phyloP scores from a whole-genome alignment of 495 filamentous ascomycete genomes.

The Glutinoglossum americanum region DNA sequence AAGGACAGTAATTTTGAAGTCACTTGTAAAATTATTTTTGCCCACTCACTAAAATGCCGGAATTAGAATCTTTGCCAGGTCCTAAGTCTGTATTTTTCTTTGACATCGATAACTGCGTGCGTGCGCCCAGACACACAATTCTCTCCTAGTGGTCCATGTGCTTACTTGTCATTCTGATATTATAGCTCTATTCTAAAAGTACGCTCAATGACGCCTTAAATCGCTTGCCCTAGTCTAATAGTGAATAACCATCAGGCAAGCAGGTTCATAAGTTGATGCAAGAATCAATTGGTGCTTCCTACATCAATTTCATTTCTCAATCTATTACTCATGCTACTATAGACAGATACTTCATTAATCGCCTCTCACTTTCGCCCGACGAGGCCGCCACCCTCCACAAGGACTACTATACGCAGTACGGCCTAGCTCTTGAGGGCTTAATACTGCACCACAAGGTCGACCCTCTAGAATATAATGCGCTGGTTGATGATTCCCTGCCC shows the following conservation, averaged over 20 bases:
- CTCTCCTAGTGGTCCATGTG: not conserved
- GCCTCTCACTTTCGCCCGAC: conserved; percentile 46
- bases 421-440: conserved; percentile 86
- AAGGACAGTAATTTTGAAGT: too few species aligned
- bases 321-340: not conserved
- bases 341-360: conserved; percentile 61
- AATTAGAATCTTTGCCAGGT: not conserved
- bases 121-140: conserved; percentile 12
- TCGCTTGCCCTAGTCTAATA: not conserved
- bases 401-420: conserved; percentile 89
- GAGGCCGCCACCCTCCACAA: conserved; percentile 67
- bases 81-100: conserved; percentile 52
- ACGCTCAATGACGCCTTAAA: conserved; percentile 1
- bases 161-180: conserved; percentile 6
- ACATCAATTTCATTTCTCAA: not conserved
- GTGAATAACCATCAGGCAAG: conserved; percentile 2
- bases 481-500: conserved; percentile 89
- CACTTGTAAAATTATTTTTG: not conserved
- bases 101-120: conserved; percentile 93
- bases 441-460: conserved; percentile 91
- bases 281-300: conserved; percentile 2
- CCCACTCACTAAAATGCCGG: conserved; percentile 3
- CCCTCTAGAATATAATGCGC: conserved; percentile 76
- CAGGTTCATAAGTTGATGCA: conserved; percentile 4
- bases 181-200: conserved; percentile 33